Conservation (phyloP, 2,329 filamentous ascomycete species). For the Fusarium setosum region DNA sequence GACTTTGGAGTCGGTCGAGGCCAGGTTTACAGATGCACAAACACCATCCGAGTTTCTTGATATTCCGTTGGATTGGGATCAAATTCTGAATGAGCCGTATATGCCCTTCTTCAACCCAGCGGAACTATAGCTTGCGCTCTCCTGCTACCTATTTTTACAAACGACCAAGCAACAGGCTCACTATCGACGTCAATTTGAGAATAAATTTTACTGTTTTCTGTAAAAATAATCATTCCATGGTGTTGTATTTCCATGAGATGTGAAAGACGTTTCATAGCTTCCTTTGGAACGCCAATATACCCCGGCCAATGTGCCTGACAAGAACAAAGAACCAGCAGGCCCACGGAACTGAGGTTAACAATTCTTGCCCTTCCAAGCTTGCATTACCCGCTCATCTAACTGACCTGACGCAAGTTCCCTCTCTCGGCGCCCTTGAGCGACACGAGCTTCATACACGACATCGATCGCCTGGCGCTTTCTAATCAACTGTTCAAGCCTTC, state of each 20-base stretch:
- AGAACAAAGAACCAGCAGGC: too few relatives aligned
- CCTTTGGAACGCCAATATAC: too few relatives aligned
- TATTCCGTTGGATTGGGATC: neutral
- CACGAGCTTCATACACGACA: neutral
- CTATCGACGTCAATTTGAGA: too few relatives aligned
- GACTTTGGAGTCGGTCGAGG: conserved; percentile 33
- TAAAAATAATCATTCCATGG: too few relatives aligned
- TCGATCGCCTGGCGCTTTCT: neutral
- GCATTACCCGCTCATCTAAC: neutral
- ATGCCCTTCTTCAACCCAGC: neutral
- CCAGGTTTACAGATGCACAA: neutral
- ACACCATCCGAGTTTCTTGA: neutral
- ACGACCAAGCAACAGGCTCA: too few relatives aligned
- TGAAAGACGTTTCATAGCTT: too few relatives aligned
- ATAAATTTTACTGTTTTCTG: too few relatives aligned
- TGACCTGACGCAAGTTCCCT: neutral
- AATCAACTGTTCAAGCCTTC: neutral
- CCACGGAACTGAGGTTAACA: too few relatives aligned
- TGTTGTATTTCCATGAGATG: too few relatives aligned
- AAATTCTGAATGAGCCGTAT: neutral
- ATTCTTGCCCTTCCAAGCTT: neutral
- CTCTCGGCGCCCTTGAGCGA: neutral
- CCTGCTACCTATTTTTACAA: too few relatives aligned
- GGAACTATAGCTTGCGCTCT: neutral
- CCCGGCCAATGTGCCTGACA: too few relatives aligned